Evolutionary conservation across 129 eudicot species (phyloP).

Genomic region (Heracleum sosnowskyi): DNA sequence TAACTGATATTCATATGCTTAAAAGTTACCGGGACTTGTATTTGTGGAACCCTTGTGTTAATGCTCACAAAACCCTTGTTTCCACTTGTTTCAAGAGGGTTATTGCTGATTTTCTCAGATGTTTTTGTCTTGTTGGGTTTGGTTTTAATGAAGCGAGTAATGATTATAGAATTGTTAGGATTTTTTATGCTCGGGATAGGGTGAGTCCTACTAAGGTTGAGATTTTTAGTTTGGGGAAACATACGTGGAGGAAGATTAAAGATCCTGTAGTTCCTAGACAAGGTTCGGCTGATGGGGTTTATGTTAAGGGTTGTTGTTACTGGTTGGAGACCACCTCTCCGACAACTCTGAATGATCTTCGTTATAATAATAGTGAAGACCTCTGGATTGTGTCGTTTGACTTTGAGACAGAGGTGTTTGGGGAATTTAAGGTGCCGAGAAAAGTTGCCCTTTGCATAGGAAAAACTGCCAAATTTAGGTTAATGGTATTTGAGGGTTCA

Average conservation of each 20-base stretch:
- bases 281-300: not conserved
- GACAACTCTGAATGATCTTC: not conserved
- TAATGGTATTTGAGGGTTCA: not conserved
- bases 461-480: not conserved
- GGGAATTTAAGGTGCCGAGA: too few species aligned
- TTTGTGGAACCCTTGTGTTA: not conserved
- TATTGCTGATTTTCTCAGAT: too few species aligned
- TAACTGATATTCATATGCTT: not conserved
- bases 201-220: not conserved
- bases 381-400: not conserved
- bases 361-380: not conserved
- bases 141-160: not conserved
- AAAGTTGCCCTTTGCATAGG: not conserved
- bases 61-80: not conserved
- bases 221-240: not conserved
- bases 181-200: not conserved
- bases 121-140: not conserved
- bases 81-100: not conserved
- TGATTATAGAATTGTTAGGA: slow-evolving; percentile 1
- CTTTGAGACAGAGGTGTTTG: too few species aligned
- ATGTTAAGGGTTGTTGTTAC: not conserved
- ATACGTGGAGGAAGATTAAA: not conserved
- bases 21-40: not conserved
- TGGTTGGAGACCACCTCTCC: not conserved
- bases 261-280: not conserved